These are phyloP conservation scores for Cornus kousa DNA, from an alignment of 148 eudicot species.

Conservation along the genomic window DNA sequence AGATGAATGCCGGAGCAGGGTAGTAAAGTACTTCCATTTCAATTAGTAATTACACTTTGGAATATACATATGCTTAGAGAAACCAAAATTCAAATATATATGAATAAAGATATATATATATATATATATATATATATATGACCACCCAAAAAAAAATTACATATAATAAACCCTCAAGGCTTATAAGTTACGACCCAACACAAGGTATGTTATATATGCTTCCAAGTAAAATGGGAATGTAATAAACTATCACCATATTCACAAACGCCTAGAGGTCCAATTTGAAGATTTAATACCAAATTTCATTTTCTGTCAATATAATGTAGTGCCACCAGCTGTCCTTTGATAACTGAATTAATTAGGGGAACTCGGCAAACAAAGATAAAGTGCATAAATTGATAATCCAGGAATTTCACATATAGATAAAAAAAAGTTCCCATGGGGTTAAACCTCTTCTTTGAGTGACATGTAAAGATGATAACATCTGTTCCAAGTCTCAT, in stretches of 20 bases:
- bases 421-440: neutral
- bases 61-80: neutral
- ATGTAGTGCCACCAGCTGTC: neutral
- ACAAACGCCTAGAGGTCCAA: neutral
- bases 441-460: slow-evolving; percentile 28
- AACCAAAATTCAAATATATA: neutral
- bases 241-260: neutral
- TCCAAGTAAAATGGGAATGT: neutral
- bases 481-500: slow-evolving; percentile 85
- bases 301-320: neutral
- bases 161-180: neutral
- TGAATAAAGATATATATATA: neutral
- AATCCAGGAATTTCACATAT: neutral
- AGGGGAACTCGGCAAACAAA: neutral
- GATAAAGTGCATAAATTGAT: neutral
- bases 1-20: neutral
- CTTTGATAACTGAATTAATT: too few species aligned
- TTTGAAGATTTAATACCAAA: neutral
- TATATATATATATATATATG: neutral
- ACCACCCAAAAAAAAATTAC: neutral
- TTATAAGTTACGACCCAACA: neutral
- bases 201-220: neutral
- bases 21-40: neutral
- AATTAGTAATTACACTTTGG: neutral
- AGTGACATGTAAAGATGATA: slow-evolving; percentile 53